Evolutionary conservation across 2,329 filamentous ascomycete species (phyloP).

Genomic region (Fusarium globosum): DNA sequence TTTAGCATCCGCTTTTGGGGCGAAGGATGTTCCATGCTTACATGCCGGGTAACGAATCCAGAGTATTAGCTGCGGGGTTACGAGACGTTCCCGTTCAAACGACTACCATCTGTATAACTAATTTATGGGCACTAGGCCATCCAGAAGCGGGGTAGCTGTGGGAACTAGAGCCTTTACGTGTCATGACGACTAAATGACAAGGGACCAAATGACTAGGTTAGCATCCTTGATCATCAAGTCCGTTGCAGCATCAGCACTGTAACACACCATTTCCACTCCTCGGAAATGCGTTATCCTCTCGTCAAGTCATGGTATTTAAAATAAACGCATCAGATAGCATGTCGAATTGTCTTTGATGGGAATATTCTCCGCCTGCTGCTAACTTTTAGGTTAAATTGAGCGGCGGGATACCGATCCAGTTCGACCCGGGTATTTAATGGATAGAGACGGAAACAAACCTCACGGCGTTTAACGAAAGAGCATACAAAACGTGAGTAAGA

Average conservation of each 20-base stretch:
- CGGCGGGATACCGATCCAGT: too few species aligned
- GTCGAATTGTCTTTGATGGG: background rate
- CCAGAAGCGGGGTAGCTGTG: background rate
- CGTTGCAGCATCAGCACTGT: background rate
- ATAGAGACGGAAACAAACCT: background rate
- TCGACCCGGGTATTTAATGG: background rate
- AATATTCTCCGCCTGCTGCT: background rate
- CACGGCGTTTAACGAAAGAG: background rate
- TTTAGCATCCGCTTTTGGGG: too few species aligned
- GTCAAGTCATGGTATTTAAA: background rate
- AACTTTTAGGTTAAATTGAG: background rate
- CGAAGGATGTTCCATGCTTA: too few species aligned
- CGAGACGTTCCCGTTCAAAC: background rate
- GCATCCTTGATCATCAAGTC: background rate
- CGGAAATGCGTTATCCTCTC: too few species aligned
- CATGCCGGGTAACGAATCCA: background rate
- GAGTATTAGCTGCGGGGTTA: background rate
- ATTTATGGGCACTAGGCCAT: background rate
- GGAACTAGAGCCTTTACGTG: background rate
- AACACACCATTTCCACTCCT: background rate
- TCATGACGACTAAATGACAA: background rate
- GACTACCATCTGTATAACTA: background rate
- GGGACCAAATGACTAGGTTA: background rate
- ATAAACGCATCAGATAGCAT: background rate
- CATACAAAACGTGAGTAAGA: background rate